These are phyloP conservation scores for Abelmoschus esculentus DNA, from an alignment of 345 rosid species.

Conservation along the genomic window DNA sequence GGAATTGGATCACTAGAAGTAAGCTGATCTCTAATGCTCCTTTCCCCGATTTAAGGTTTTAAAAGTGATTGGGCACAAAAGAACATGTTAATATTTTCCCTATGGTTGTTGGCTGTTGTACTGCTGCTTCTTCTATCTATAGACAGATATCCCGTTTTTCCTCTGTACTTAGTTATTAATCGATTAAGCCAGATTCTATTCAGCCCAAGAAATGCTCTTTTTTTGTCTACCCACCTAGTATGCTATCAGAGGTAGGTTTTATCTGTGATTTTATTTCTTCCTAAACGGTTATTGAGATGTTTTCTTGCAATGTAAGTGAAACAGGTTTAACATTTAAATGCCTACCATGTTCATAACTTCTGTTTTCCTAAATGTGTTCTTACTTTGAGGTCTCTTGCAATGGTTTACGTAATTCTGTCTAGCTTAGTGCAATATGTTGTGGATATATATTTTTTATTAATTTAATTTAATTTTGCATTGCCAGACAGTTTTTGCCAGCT, in stretches of 20 bases:
- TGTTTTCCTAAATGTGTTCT: constrained; percentile 7
- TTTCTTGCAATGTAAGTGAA: constrained; percentile 4
- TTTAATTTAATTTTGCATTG: constrained; percentile 5
- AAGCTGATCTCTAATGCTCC: constrained; percentile 25
- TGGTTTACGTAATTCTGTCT: constrained; percentile 1
- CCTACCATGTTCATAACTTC: not conserved
- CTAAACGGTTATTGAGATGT: constrained; percentile 1
- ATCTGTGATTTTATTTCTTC: not conserved
- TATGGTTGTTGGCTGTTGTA: not conserved
- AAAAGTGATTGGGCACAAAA: not conserved
- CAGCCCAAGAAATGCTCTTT: not conserved
- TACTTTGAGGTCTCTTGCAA: constrained; percentile 2
- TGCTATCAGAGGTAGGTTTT: not conserved
- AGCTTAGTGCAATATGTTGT: not conserved
- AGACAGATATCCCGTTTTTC: not conserved
- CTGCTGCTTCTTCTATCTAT: constrained; percentile 4
- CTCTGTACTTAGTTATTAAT: not conserved
- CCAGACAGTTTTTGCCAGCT: constrained; percentile 85
- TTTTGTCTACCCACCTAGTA: not conserved
- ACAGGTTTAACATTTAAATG: not conserved
- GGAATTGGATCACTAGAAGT: constrained; percentile 91
- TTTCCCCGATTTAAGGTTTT: not conserved
- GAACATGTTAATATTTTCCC: not conserved
- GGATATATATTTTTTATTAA: not conserved
- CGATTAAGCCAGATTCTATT: not conserved